Conservation (phyloP, 2,329 filamentous ascomycete species). For the Aspergillus luchuensis region DNA sequence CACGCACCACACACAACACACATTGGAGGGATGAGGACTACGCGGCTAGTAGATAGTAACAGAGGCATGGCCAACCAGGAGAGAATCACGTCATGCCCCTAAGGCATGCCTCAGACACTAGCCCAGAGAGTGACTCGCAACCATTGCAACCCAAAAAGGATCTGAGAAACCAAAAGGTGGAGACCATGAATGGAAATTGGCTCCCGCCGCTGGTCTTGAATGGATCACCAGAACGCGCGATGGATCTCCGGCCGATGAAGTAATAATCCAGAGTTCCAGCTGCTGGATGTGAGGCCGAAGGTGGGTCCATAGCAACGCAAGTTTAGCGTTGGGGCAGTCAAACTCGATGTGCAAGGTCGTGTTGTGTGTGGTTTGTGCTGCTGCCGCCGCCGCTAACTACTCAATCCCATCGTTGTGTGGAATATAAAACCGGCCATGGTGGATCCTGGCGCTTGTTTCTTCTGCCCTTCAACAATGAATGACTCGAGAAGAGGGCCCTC, state of each 20-base stretch:
- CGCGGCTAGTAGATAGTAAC: slow-evolving; percentile 3
- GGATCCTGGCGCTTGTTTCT: slow-evolving; percentile 1
- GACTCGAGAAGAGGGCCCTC: neutral
- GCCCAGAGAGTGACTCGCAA: slow-evolving; percentile 6
- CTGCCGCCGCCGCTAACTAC: neutral
- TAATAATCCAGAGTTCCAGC: slow-evolving; percentile 8
- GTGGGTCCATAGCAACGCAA: neutral
- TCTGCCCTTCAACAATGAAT: neutral
- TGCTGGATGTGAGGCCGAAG: neutral
- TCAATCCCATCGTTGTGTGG: neutral
- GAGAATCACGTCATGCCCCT: slow-evolving; percentile 17
- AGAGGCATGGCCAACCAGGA: neutral
- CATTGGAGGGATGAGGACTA: neutral
- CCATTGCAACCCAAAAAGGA: slow-evolving; percentile 8
- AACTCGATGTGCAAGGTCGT: neutral
- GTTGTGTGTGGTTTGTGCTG: neutral
- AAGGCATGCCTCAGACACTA: slow-evolving; percentile 4
- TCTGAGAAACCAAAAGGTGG: slow-evolving; percentile 13
- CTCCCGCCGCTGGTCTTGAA: slow-evolving; percentile 11
- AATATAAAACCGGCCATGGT: slow-evolving; percentile 1
- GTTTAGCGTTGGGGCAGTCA: neutral
- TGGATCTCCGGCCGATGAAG: slow-evolving; percentile 14
- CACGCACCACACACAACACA: too few species aligned
- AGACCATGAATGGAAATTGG: slow-evolving; percentile 1
- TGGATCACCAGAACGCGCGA: slow-evolving; percentile 6